These are phyloP conservation scores for Euphorbia pulcherrima DNA, from an alignment of 345 rosid genomes.

Conservation along the genomic window DNA sequence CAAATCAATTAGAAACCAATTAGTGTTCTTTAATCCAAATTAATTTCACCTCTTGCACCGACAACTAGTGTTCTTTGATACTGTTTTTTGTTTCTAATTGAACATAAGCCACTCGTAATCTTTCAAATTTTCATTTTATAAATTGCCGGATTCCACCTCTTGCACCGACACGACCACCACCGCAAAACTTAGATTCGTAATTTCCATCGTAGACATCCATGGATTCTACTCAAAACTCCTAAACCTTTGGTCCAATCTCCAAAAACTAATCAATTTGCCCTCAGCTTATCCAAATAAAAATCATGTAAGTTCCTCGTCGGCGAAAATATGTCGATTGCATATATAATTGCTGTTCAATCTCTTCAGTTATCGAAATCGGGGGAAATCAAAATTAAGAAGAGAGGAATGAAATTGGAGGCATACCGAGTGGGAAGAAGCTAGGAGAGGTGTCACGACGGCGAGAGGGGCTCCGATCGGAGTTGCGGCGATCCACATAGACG, in stretches of 20 bases:
- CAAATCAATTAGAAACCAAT: too few relatives aligned
- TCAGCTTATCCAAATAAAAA: constrained; percentile 48
- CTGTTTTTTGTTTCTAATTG: too few relatives aligned
- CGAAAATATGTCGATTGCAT: constrained; percentile 36
- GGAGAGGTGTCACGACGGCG: constrained; percentile 16
- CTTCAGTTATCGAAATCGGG: not conserved
- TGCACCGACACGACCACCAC: too few relatives aligned
- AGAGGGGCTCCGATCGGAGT: constrained; percentile 17
- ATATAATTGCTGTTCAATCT: not conserved
- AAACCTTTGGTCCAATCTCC: constrained; percentile 69
- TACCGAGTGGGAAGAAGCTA: constrained; percentile 23
- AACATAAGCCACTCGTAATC: too few relatives aligned
- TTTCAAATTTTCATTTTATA: too few relatives aligned
- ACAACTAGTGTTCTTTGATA: too few relatives aligned
- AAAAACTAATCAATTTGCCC: constrained; percentile 40
- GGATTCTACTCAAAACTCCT: constrained; percentile 60
- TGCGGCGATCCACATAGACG: constrained; percentile 23
- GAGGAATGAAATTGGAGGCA: too few relatives aligned
- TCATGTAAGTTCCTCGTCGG: constrained; percentile 61
- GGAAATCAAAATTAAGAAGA: not conserved
- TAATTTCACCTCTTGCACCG: too few relatives aligned
- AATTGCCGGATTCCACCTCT: not conserved
- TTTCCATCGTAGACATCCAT: constrained; percentile 81
- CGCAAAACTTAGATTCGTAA: constrained; percentile 43
- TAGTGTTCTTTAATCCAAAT: too few relatives aligned